A percentile compares a stretch with the other conserved stretches of the same genome.
Conservation (phyloP, 352 stramenopile genomes). For the Elongisporangium undulatum region DNA sequence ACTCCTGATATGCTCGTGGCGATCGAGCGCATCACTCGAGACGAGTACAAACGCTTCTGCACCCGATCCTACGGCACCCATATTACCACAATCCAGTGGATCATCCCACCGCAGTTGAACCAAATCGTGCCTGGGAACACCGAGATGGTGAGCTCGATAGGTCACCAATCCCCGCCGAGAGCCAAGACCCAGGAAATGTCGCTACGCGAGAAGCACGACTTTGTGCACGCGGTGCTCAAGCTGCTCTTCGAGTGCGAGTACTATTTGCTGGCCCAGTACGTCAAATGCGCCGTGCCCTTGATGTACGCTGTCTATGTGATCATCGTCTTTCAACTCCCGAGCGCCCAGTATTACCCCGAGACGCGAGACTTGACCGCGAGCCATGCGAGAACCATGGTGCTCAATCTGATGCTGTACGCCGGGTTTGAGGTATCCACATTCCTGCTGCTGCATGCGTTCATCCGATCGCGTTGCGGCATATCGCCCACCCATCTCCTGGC, state of each 20-base stretch:
- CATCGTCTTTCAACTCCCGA: constrained; percentile 11
- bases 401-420: constrained; percentile 11
- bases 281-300: constrained; percentile 18
- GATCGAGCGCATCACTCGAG: not conserved
- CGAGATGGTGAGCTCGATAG: not conserved
- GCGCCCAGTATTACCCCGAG: constrained; percentile 15
- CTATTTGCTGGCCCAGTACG: constrained; percentile 15
- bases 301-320: constrained; percentile 14
- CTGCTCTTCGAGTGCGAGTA: constrained; percentile 26
- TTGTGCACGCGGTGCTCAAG: not conserved
- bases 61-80: not conserved
- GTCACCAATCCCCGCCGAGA: not conserved
- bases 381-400: not conserved
- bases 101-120: not conserved
- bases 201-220: not conserved
- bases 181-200: not conserved
- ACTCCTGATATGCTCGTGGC: not conserved
- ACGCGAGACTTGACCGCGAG: constrained; percentile 4
- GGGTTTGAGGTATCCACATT: constrained; percentile 9
- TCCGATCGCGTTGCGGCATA: constrained; percentile 13
- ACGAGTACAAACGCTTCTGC: not conserved
- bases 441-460: constrained; percentile 10
- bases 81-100: no score
- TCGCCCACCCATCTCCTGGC: constrained; percentile 15
- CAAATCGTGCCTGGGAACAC: not conserved